Conservation (phyloP, 2,329 filamentous ascomycete species). For the Penicillium sclerotiorum region DNA sequence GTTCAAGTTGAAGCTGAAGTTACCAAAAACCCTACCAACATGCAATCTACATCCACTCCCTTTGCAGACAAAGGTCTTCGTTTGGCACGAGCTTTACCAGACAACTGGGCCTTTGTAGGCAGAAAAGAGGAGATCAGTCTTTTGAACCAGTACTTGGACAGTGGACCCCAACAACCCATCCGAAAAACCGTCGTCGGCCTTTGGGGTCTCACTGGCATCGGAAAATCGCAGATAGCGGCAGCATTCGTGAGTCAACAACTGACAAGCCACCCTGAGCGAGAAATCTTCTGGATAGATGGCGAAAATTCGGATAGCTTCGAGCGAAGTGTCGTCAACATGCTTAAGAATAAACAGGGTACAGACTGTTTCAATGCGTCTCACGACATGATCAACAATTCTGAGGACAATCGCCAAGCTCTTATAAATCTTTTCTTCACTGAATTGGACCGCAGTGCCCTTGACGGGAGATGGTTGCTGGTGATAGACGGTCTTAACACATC, state of each 20-base stretch:
- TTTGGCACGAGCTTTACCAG: not conserved
- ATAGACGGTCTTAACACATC: not conserved
- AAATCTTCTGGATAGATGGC: constrained; percentile 4
- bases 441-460: not conserved
- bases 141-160: not conserved
- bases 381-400: not conserved
- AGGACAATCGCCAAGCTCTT: not conserved
- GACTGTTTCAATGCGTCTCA: not conserved
- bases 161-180: not conserved
- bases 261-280: not conserved
- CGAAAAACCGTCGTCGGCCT: not conserved
- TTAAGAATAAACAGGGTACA: not conserved
- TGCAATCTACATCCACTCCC: too few species aligned
- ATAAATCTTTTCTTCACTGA: constrained; percentile 1
- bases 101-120: constrained; percentile 1
- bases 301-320: not conserved
- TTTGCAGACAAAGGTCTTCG: not conserved
- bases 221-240: not conserved
- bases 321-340: not conserved
- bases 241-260: not conserved
- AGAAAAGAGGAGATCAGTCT: not conserved
- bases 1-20: too few species aligned
- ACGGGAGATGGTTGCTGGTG: constrained; percentile 1
- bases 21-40: too few species aligned
- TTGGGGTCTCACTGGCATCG: constrained; percentile 1